A percentile compares a stretch with the other conserved stretches of the same genome.
Conservation (phyloP, 2,329 filamentous ascomycete species). For the Aureobasidium sp. region DNA sequence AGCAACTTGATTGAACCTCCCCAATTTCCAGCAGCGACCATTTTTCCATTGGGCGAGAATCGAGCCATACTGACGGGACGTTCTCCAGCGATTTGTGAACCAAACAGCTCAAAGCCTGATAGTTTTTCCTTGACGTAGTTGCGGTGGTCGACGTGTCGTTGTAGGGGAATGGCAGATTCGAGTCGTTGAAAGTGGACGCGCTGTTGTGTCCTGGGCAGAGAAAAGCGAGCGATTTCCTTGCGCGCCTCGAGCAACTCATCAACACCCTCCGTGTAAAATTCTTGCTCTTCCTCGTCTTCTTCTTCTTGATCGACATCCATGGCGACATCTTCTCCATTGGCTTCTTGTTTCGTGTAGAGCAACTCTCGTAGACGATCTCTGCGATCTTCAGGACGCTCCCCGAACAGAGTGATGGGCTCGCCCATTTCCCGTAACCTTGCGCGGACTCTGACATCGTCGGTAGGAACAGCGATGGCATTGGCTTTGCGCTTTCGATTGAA, state of each 20-base stretch:
- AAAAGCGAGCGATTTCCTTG: conserved; percentile 72
- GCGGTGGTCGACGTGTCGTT: conserved; percentile 86
- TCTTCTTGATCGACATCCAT: conserved; percentile 46
- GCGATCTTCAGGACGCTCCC: conserved; percentile 77
- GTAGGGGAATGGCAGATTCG: conserved; percentile 75
- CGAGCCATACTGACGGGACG: conserved; percentile 86
- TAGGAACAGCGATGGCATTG: conserved; percentile 83
- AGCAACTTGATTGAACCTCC: conserved; percentile 81
- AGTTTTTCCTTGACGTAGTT: conserved; percentile 81
- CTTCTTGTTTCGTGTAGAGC: conserved; percentile 60
- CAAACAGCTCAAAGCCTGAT: conserved; percentile 79
- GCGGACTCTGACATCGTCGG: conserved; percentile 83
- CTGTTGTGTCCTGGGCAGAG: conserved; percentile 71
- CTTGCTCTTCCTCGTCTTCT: conserved; percentile 68
- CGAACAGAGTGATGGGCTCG: conserved; percentile 92
- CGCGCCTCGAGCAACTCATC: conserved; percentile 67
- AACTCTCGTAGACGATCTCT: conserved; percentile 80
- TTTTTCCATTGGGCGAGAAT: conserved; percentile 76
- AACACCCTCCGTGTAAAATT: conserved; percentile 87
- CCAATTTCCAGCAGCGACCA: conserved; percentile 88
- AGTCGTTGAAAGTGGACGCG: conserved; percentile 69
- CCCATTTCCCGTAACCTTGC: conserved; percentile 73
- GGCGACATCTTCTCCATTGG: conserved; percentile 46
- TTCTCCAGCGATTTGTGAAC: conserved; percentile 86
- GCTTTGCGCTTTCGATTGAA: conserved; percentile 88